Base-by-base conservation (phyloP, 2,329 filamentous ascomycete genomes). In the Keithomyces neogunnii region DNA sequence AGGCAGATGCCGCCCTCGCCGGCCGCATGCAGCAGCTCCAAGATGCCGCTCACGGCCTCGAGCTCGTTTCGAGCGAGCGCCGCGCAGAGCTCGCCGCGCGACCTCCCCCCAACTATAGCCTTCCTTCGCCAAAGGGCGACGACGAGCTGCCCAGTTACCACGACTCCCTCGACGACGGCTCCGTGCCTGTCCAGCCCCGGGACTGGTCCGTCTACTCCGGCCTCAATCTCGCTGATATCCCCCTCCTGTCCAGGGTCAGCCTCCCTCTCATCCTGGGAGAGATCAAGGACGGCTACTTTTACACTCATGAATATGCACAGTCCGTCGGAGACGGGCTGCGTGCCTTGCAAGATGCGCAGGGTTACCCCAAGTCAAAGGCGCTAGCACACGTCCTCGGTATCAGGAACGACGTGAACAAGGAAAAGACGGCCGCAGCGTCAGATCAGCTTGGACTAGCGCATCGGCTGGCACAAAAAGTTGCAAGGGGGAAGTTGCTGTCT, bases 131-230 rank as follows among this genome's bases (percentile, higher is more conserved):
- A 2, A n/a, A 32, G 35, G 30, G n/a, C 36, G 33, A 36, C 32
- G 53, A 54, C 26, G 46, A 49, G 19, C 53, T 50, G 5, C 56
- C 55, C 32, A 48, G 53, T 47, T 58, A 58, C 47, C 33, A 43
- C 31, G 48, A 50, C 11, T 58, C 63, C 19, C 60, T 61, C 30
- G 59, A 60, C 53, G 57, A 73, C 53, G 53, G 47, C 42, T 55
- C 52, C 30, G 50, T 57, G 28, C 45, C 53, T 38, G 56, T 59
- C 47, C 52, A 45, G 3, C 47, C 54, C n/a, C 42, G 28, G 6
- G 45, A 48, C 33, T 56, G 56, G 51, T 53, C 52, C 47, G 29
- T 53, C 50, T 59, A 56, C 33, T 53, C 56, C 8, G 51, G 53
- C 31, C 52, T 58, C 3, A 48, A 49, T 11, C 51, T 59, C 6